Evolutionary conservation across 2,329 filamentous ascomycete species (phyloP), one percentile per base, ranked within the genome.

Genomic region (Diaporthe ilicicola): DNA sequence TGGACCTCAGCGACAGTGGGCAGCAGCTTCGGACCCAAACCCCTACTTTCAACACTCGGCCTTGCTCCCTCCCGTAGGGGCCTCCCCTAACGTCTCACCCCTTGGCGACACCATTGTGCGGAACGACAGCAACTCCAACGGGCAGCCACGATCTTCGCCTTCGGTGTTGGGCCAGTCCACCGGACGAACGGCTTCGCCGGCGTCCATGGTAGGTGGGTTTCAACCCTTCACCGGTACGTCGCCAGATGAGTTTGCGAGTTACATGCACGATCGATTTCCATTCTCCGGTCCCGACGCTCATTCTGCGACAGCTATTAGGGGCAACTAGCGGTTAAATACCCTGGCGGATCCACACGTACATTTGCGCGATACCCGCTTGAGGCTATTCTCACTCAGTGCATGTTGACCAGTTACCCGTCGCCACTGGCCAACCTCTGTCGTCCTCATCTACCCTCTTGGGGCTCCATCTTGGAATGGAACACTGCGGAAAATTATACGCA

Each of bases 221-320:
- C 78, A 82, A 66, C 79, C 84, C 59, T 81, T 84, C 75, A 81
- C 87, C 76, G 84, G 83, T 81, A 85, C 85, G 73, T 80, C 83
- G 66, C 77, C 84, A 68, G 80, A 78, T 75, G 84, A 84, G 65
- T 78, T 80, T 66, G 76, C 81, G 42, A 84, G 82, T 69, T 82
- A 81, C 71, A 74, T 82, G 74, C 80, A 81, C 76, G 83, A 86
- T 71, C 84, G 82, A 67, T 88, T 88, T 73, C 85, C 85, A 19
- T 85, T 84, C 61, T 83, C 80, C 78, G 80, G 81, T 54, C 74
- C 84, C 67, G 86, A 88, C 70, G 77, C 84, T 77, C 84, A 88
- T 79, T 76, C 84, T 68, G 80, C 85, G 54, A 84, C 86, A 77
- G 86, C 86, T 51, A 89, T 84, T 73, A 80, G 79, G 75, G 80